Evolutionary conservation across 1,139 yeast species (phyloP), one percentile per base, ranked within the genome.

Genomic region (Pneumocystis carinii): DNA sequence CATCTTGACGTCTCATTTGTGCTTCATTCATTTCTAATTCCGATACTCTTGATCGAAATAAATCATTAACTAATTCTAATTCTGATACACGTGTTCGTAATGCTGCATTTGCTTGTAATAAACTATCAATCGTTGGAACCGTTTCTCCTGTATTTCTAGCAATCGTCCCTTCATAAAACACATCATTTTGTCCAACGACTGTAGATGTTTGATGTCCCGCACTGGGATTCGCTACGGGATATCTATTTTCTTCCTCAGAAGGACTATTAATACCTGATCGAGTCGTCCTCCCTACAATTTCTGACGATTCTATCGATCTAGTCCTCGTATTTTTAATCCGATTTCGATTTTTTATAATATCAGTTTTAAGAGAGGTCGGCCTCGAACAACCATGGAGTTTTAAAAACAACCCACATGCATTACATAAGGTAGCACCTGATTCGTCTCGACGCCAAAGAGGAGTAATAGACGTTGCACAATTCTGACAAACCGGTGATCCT

Each of bases 381-480:
- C 97, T 80, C 39, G 96, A 88, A 64, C 95, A 81, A 32, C 96
- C 96, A 72, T 90, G 97, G 58, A 90, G 79, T 75, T 90, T 90
- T 67, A 90, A 77, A 71, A 90, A 90, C 63, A 90, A 78, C 0
- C 97, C 97, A 76, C 97, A 90, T 3, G 97, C 97, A 75, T 90
- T 90, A 73, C 97, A 90, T 62, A 90, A 79, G 17, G 89, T 95
- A 69, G 88, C 94, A 17, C 97, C 97, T 19, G 87, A 82, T 72
- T 90, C 96, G 74, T 90, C 96, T 69, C 97, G 79, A 74, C 97
- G 80, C 97, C 97, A 90, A 36, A 90, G 77, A 0, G 97, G 97
- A 1, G 97, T 90, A 1, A 92, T 90, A 66, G 88, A 87, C 5
- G 97, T 90, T 70, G 85, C 82, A 75, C 97, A 90, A 73, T 90